Evolutionary conservation across 805 yeast genomes (phyloP), one percentile per base, ranked within the genome.

Genomic region (Hermanozyma aechmeae): DNA sequence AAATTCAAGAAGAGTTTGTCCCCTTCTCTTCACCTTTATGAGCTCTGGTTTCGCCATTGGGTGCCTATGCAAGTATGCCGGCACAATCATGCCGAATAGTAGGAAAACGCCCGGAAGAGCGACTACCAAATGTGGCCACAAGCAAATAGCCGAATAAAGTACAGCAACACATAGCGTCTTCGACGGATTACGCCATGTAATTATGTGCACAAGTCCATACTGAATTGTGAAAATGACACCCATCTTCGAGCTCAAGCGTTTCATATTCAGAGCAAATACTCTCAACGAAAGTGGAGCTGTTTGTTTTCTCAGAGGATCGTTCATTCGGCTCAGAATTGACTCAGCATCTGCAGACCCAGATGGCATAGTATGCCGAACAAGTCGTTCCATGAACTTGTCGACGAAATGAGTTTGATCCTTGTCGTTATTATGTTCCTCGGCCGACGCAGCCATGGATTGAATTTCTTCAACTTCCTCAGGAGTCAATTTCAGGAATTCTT

Each of bases 171-270:
- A 60, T 4, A 86, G 38, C 0, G 96, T 86, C 36, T 73, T 68
- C 0, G 81, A 61, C 0, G 93, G 87, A 16, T 66, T 61, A 34
- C 75, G 71, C 96, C 96, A 87, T 4, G 82, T 70, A 15, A 83
- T 34, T 1, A 81, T 46, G 28, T 73, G 70, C 5, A 76, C 60
- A 1, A 78, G 24, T 2, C 75, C 73, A 39, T 77, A 78, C 42
- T 81, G 89, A 2, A 76, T 32, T 24, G 58, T 66, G 40, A 81
- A 78, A 7, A 80, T 43, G 0, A 60, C 55, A 16, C 77, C 72
- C 62, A 77, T 61, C 31, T 13, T n/a, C 9, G n/a, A 5, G 22
- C 22, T 20, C 22, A 20, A 20, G 22, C 22, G 5, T 5, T 9
- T 5, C 9, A 20, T 6, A 13, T 20, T 20, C 11, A 9, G n/a